phyloP scores from a whole-genome alignment of 805 yeast genomes.

The Saturnispora dispora region DNA sequence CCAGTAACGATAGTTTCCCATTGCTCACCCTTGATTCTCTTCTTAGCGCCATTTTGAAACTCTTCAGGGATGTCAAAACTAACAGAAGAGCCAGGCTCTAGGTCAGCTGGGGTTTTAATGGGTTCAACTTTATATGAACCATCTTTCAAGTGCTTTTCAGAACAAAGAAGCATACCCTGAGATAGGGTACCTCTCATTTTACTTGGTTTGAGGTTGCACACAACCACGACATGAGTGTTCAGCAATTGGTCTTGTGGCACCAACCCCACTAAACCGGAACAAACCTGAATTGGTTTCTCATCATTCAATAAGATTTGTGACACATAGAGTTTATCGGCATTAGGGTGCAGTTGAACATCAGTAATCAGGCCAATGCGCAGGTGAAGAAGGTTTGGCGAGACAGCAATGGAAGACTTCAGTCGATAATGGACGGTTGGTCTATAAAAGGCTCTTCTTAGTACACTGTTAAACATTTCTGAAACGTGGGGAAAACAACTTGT shows the following conservation, averaged over 20 bases:
- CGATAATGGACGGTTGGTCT: background rate
- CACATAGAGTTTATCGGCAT: conserved; percentile 53
- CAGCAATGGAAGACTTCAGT: conserved; percentile 1
- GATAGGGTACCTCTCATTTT: conserved; percentile 56
- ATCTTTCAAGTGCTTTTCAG: conserved; percentile 21
- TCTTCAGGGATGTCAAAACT: conserved; percentile 25
- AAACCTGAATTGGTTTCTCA: conserved; percentile 31
- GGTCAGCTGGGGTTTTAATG: conserved; percentile 35
- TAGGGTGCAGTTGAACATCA: conserved; percentile 39
- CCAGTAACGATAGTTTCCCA: conserved; percentile 28
- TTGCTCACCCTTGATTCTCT: conserved; percentile 12
- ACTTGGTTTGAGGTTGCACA: conserved; percentile 50
- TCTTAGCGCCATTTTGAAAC: conserved; percentile 10
- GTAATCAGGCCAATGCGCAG: conserved; percentile 41
- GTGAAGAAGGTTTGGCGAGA: conserved; percentile 19
- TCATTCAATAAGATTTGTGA: conserved; percentile 31
- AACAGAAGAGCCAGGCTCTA: conserved; percentile 33
- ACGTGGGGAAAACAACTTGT: background rate
- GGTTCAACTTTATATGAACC: conserved; percentile 31
- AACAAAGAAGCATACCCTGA: conserved; percentile 63
- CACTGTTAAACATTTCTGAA: background rate
- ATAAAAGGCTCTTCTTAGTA: background rate
- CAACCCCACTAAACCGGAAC: conserved; percentile 48
- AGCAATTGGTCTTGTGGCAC: conserved; percentile 33
- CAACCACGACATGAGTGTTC: conserved; percentile 38